A percentile compares a stretch with the other conserved stretches of the same genome.
These are phyloP conservation scores for Talaromyces sp. DNA, from an alignment of 2,329 filamentous ascomycete genomes.

Conservation along the genomic window DNA sequence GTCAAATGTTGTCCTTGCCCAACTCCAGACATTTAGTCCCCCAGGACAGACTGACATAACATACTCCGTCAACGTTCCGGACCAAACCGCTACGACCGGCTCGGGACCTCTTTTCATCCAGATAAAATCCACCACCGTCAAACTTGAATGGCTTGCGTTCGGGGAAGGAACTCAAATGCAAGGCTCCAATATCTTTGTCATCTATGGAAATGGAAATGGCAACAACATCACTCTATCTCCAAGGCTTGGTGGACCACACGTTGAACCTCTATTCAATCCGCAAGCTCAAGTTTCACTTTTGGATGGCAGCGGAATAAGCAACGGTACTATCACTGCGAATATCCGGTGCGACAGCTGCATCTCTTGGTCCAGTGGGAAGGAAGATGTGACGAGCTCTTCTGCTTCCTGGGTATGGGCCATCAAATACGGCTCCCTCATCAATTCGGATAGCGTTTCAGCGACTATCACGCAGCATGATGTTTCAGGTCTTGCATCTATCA, in stretches of 20 bases:
- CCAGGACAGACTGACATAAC: slow-evolving; percentile 20
- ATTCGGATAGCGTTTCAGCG: slow-evolving; percentile 22
- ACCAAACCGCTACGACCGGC: slow-evolving; percentile 46
- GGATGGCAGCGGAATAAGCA: slow-evolving; percentile 55
- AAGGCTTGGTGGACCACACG: slow-evolving; percentile 49
- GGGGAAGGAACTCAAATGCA: slow-evolving; percentile 57
- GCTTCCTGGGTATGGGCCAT: slow-evolving; percentile 31
- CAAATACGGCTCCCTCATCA: slow-evolving; percentile 23
- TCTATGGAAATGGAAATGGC: slow-evolving; percentile 50
- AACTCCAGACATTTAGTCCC: slow-evolving; percentile 21
- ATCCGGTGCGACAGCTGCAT: slow-evolving; percentile 40
- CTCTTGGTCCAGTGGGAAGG: slow-evolving; percentile 20
- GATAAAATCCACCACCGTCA: slow-evolving; percentile 44
- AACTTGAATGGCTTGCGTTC: slow-evolving; percentile 53
- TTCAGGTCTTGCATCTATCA: slow-evolving; percentile 21
- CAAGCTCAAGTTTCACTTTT: slow-evolving; percentile 52
- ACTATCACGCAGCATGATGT: slow-evolving; percentile 26
- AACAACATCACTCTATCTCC: slow-evolving; percentile 64
- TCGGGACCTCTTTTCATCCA: slow-evolving; percentile 61
- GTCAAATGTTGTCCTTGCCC: not conserved
- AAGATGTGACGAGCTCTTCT: slow-evolving; percentile 20
- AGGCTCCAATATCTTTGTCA: slow-evolving; percentile 59
- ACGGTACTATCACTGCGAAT: slow-evolving; percentile 58
- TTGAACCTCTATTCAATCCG: slow-evolving; percentile 47
- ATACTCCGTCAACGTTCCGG: slow-evolving; percentile 56